Conservation (phyloP, 1,284 basidiomycete species). For the Phylloboletellus chloephorus region DNA sequence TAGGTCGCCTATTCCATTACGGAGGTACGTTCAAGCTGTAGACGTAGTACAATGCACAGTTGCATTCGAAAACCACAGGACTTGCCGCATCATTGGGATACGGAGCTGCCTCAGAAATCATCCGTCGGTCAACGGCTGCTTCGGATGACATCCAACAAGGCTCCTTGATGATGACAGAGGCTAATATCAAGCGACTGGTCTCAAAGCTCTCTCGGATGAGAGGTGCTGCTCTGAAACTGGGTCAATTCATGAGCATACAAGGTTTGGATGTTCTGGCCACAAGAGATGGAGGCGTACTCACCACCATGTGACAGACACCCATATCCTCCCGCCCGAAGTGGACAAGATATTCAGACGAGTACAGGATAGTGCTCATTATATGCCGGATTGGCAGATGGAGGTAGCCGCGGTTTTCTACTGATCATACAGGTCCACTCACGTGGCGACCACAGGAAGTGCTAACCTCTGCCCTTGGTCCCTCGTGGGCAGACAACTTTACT, state of each 20-base stretch:
- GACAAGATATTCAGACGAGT: constrained; percentile 88
- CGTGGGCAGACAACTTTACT: constrained; percentile 72
- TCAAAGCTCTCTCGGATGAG: constrained; percentile 92
- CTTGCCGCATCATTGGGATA: constrained; percentile 68
- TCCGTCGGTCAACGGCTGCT: constrained; percentile 41
- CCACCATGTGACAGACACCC: constrained; percentile 56
- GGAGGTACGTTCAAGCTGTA: constrained; percentile 54
- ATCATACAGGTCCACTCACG: constrained; percentile 9
- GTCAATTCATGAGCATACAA: constrained; percentile 98
- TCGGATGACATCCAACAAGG: constrained; percentile 32
- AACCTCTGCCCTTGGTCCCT: constrained; percentile 62
- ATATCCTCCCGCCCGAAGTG: constrained; percentile 83
- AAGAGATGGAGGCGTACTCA: constrained; percentile 1
- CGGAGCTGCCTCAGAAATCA: constrained; percentile 61
- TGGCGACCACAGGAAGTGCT: constrained; percentile 67
- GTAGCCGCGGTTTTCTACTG: constrained; percentile 34
- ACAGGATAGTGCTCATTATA: constrained; percentile 95
- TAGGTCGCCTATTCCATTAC: constrained; percentile 88
- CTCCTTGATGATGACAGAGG: constrained; percentile 80
- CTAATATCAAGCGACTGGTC: constrained; percentile 86
- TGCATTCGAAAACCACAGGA: constrained; percentile 35
- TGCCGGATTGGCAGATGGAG: constrained; percentile 98
- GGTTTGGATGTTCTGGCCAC: constrained; percentile 40
- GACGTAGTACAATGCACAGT: background rate
- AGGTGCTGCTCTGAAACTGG: constrained; percentile 93